Base-by-base conservation (phyloP, 2,329 filamentous ascomycete species). In the Lasiodiplodia sp. region DNA sequence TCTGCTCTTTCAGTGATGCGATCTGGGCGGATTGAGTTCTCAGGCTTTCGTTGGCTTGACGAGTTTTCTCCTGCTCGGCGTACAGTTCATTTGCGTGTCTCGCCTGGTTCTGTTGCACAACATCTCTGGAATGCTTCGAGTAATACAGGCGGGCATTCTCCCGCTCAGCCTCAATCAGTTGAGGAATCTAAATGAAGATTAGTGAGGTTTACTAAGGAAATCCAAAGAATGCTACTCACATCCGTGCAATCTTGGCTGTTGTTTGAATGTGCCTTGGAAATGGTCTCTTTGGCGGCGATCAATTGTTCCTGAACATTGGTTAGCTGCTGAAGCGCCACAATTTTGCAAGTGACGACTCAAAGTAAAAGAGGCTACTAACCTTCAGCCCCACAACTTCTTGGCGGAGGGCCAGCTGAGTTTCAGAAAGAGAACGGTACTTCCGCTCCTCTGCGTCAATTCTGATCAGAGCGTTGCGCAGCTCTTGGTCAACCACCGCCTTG, bases 1-100 rank as follows among this genome's bases (percentile, higher is more conserved):
- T 52, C 34, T 64, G 31, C 11, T 52, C 60, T 16, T 52, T 64
- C 28, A 64, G 60, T n/a, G 60, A 23, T n/a, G 47, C 47, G 11
- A 52, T 52, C 21, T 64, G 28, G 6, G 28, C 10, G 31, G 60
- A 21, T 25, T 49, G 60, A 5, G 23, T 34, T 31, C 8, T 23
- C 7, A 56, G n/a, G 6, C 4, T 56, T 2, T n/a, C 63, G n/a
- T 37, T 16, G 12, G 38, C 21, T 38, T 25, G 18, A 10, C n/a
- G n/a, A 18, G 11, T 4, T 47, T 65, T 65, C 5, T 28, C 6
- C 21, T 4, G n/a, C 23, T 66, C 52, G 7, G 40, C 37, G 14
- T 56, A 5, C 3, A 66, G 37, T 18, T 28, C 37, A 23, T 66
- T 66, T 3, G n/a, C 63, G 23, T 66, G 51, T 12, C 10, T 66